Percentiles rank a stretch among this genome's conserved stretches.
Conservation (phyloP, 345 rosid genomes). For the Eutrema japonicum region DNA sequence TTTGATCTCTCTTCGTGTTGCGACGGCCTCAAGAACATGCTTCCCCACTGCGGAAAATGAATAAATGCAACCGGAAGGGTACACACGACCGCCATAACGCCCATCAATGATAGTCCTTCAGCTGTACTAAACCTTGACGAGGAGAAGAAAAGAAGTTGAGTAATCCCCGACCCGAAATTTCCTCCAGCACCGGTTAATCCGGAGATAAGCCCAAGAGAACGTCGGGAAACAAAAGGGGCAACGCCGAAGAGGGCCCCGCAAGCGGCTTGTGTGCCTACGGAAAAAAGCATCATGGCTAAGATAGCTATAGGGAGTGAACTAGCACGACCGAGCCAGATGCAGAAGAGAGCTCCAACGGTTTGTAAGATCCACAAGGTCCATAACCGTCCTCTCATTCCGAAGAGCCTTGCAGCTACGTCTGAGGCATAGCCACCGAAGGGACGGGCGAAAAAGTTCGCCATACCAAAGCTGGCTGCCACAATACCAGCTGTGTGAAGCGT, state of each 20-base stretch:
- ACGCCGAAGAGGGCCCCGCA: slow-evolving; percentile 87
- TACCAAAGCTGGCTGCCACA: slow-evolving; percentile 80
- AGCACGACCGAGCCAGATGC: slow-evolving; percentile 78
- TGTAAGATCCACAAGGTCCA: slow-evolving; percentile 82
- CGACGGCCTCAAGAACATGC: slow-evolving; percentile 71
- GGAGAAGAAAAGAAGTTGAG: slow-evolving; percentile 74
- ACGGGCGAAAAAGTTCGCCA: slow-evolving; percentile 78
- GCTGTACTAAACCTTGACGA: slow-evolving; percentile 55
- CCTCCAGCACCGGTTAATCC: slow-evolving; percentile 85
- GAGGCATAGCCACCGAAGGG: slow-evolving; percentile 82
- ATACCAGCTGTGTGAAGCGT: slow-evolving; percentile 75
- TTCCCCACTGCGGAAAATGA: slow-evolving; percentile 86
- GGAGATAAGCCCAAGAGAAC: slow-evolving; percentile 72
- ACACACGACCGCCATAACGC: slow-evolving; percentile 68
- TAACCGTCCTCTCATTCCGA: slow-evolving; percentile 84
- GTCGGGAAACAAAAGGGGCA: slow-evolving; percentile 76
- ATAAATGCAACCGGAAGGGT: slow-evolving; percentile 65
- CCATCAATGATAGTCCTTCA: slow-evolving; percentile 68
- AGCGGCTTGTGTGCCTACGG: slow-evolving; percentile 79
- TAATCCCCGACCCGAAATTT: slow-evolving; percentile 79
- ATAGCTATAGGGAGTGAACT: slow-evolving; percentile 72
- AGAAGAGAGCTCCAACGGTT: slow-evolving; percentile 75
- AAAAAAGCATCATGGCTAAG: slow-evolving; percentile 79
- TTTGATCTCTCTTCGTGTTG: slow-evolving; percentile 48
- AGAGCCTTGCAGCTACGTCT: slow-evolving; percentile 59